Evolutionary conservation across 2,329 filamentous ascomycete species (phyloP), one percentile per base, ranked within the genome.

Genomic region (Microdochium bolleyi): DNA sequence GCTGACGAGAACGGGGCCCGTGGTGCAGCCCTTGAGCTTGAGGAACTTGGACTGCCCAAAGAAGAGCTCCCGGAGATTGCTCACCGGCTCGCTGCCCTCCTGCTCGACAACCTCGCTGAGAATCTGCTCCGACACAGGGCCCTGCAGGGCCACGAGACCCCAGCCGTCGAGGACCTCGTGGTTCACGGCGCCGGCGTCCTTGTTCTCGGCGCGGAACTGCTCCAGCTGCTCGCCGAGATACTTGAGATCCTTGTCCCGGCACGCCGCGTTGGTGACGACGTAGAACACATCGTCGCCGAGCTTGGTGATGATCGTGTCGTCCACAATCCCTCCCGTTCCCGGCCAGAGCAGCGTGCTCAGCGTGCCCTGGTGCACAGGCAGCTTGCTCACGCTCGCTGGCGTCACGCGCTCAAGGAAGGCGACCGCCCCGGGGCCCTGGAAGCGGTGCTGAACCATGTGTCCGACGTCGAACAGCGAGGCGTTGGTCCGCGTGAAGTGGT

Each of bases 391-490:
- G 48, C 84, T 83, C 13, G 86, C 85, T 0, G 94, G 94, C 1
- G 92, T 96, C 56, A 99, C 76, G 58, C 76, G 84, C 75, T 95
- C 85, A 34, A 99, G 80, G 67, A 97, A 94, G 3, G 82, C 81
- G 24, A 86, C 79, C 4, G 89, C 92, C 32, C 88, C 88, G 7
- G 89, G 83, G 0, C 94, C 94, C 51, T 82, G 82, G 66, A 99
- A 84, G 59, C 85, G 80, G 69, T 96, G 91, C 73, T 96, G 92
- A 57, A 87, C 91, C 92, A 97, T 97, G 74, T 97, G 94, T 67
- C 87, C 87, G 52, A 97, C 94, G 70, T 99, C 94, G 66, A 99
- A 99, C 58, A 99, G 74, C 58, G 91, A 96, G 54, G 89, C 88
- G 70, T 92, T 88, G 61, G 84, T 79, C 52, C 94, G 84, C 16